Percentiles rank a stretch among this genome's conserved stretches.
phyloP scores from a whole-genome alignment of 1,284 basidiomycete genomes.

The Malassezia yamatoensis region DNA sequence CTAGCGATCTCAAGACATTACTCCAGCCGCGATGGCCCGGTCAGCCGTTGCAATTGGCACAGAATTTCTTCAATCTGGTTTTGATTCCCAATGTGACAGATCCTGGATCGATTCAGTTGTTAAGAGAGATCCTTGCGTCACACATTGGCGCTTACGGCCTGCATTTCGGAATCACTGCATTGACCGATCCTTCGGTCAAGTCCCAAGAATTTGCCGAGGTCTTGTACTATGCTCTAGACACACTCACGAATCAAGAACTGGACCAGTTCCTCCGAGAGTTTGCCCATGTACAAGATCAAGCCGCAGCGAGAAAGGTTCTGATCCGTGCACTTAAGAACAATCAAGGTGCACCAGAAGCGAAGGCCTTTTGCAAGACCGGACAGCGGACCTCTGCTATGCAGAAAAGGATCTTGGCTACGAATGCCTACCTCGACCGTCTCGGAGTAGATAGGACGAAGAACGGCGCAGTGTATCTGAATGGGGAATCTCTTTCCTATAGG shows the following conservation, averaged over 20 bases:
- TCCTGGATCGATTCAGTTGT: constrained; percentile 5
- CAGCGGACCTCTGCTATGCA: neutral
- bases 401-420: constrained; percentile 11
- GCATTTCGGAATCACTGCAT: constrained; percentile 9
- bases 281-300: neutral
- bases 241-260: neutral
- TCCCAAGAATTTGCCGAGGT: constrained; percentile 7
- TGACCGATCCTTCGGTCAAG: neutral
- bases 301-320: neutral
- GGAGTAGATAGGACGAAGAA: constrained; percentile 17
- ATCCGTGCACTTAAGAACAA: neutral
- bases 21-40: constrained; percentile 24
- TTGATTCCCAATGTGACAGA: constrained; percentile 31
- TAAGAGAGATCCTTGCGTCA: neutral
- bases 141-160: neutral
- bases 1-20: constrained; percentile 2
- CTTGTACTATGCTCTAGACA: constrained; percentile 4
- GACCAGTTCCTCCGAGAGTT: neutral
- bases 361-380: constrained; percentile 5
- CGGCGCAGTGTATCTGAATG: constrained; percentile 67
- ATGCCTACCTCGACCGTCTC: constrained; percentile 24
- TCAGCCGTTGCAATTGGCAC: constrained; percentile 28
- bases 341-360: neutral
- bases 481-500: constrained; percentile 62
- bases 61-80: constrained; percentile 42